These are phyloP conservation scores for Beauveria scarabaeidicola DNA, from an alignment of 2,329 filamentous ascomycete species.

Conservation along the genomic window DNA sequence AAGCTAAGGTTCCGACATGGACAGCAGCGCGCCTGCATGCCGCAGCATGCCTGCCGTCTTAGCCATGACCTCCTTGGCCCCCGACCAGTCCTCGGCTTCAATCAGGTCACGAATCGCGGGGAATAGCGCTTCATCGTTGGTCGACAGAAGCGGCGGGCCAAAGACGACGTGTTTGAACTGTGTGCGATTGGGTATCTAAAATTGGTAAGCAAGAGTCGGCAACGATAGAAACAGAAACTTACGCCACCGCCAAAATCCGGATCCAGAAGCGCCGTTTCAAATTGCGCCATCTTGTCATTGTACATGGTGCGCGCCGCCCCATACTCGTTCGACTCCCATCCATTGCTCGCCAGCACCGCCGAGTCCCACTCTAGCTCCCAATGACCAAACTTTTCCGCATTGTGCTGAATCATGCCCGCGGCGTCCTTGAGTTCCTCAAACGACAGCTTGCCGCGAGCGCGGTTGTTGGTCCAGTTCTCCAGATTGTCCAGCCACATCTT, in stretches of 20 bases:
- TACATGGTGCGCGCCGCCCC: slow-evolving; percentile 62
- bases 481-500: slow-evolving; percentile 58
- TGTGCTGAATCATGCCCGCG: slow-evolving; percentile 45
- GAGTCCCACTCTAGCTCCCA: slow-evolving; percentile 76
- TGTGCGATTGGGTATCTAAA: slow-evolving; percentile 69
- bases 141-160: slow-evolving; percentile 71
- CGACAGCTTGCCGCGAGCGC: slow-evolving; percentile 20
- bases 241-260: slow-evolving; percentile 63
- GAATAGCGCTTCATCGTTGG: slow-evolving; percentile 59
- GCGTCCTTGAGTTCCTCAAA: slow-evolving; percentile 42
- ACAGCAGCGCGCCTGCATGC: slow-evolving; percentile 34
- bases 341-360: slow-evolving; percentile 59
- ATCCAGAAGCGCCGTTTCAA: slow-evolving; percentile 80
- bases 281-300: slow-evolving; percentile 69
- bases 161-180: slow-evolving; percentile 94
- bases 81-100: slow-evolving; percentile 54
- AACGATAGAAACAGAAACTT: slow-evolving; percentile 34
- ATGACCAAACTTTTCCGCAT: slow-evolving; percentile 51
- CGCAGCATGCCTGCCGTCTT: slow-evolving; percentile 56
- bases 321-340: slow-evolving; percentile 65
- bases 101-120: slow-evolving; percentile 68
- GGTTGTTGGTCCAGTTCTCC: slow-evolving; percentile 50
- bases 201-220: slow-evolving; percentile 11
- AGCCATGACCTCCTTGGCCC: slow-evolving; percentile 55
- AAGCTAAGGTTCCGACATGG: background rate